Base-by-base conservation (phyloP, 2,329 filamentous ascomycete genomes). In the Trichothecium sympodiale region DNA sequence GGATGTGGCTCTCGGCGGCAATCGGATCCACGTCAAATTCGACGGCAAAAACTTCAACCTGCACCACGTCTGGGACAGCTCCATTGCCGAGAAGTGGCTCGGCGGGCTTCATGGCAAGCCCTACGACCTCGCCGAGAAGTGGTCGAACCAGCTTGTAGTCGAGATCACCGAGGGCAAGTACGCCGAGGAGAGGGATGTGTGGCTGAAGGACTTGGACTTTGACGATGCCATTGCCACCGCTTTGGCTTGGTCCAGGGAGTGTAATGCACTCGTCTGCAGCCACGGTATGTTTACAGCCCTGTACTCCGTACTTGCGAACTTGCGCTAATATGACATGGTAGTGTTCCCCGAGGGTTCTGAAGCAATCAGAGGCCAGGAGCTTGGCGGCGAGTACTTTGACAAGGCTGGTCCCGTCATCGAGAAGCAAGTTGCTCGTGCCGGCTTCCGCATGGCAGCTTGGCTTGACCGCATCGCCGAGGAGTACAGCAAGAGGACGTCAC, bases 11-110 rank as follows among this genome's bases (percentile, higher is more conserved):
- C 59, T 67, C 16, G 82, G 82, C 36, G 81, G 81, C 1, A 87
- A 86, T 45, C 68, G 69, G 9, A 80, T 86, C 45, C 54, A 64
- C 12, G 80, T 86, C 2, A 61, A 58, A 13, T 86, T 77, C 57
- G 62, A 75, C 17, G 67, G 66, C 3, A 53, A 56, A 20, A 54
- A 62, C 18, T 65, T 71, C 37, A 86, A 86, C 50, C 64, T 86
- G 29, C 82, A 86, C 49, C 69, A 79, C 39, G 72, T 84, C 13
- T 86, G 81, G 81, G 82, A 86, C 50, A 74, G 70, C 36, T 72
- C 69, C 44, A 84, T 85, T 42, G 68, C 74, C 1, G 77, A 82
- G 57, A 72, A 77, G 49, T 57, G 73, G 47, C 61, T 80, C 2
- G 77, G 77, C 3, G 72, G 67, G n/a, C 51, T 61, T 30, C 57